Percentiles rank a stretch among this genome's conserved stretches.
Evolutionary conservation across 2,329 filamentous ascomycete species (phyloP).

Genomic region (Colletotrichum acutatum): DNA sequence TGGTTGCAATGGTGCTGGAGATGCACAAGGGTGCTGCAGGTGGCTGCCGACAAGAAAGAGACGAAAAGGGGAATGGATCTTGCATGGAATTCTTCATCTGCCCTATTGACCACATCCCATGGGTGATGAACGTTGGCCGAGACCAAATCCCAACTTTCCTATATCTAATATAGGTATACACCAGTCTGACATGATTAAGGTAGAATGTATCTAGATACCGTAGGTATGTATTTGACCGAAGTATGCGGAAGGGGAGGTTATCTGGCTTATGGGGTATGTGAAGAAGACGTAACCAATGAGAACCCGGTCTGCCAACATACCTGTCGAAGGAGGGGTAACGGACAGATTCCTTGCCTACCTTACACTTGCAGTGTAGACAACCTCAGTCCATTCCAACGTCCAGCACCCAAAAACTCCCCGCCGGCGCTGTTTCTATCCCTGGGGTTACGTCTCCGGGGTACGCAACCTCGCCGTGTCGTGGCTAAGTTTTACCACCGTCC

Average conservation of each 20-base stretch:
- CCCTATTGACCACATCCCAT: too few species aligned
- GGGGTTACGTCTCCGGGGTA: neutral
- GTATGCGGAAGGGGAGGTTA: too few species aligned
- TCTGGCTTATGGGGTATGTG: too few species aligned
- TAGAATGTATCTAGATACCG: neutral
- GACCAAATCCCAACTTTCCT: neutral
- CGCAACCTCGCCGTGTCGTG: neutral
- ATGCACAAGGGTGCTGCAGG: neutral
- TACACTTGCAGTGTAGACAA: too few species aligned
- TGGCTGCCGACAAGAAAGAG: neutral
- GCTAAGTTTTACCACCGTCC: neutral
- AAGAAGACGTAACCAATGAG: too few species aligned
- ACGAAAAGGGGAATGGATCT: neutral
- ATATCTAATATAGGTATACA: neutral
- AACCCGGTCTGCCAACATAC: too few species aligned
- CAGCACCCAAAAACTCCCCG: neutral
- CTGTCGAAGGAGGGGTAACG: too few species aligned
- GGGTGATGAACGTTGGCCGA: too few species aligned
- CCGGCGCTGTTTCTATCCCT: neutral
- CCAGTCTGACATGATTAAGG: neutral
- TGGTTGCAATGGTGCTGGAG: neutral
- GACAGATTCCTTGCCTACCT: too few species aligned
- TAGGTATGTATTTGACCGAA: too few species aligned
- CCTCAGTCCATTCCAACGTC: neutral
- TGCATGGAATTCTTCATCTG: constrained; percentile 2